A percentile compares a stretch with the other conserved stretches of the same genome.
These are phyloP conservation scores for Capsicum pubescens DNA, from an alignment of 257 asterid genomes.

Conservation along the genomic window DNA sequence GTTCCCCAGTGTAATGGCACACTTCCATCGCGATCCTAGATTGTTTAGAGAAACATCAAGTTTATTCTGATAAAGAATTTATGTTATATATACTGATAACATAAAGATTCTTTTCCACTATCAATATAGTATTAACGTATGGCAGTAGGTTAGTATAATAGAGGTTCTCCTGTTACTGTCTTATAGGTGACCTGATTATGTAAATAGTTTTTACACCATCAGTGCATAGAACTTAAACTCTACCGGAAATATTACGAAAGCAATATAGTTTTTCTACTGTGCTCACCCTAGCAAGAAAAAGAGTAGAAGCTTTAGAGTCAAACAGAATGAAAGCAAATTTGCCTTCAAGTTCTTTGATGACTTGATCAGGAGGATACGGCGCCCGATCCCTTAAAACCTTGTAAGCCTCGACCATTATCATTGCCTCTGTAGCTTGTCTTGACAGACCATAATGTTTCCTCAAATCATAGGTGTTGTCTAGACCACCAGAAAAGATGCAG, in stretches of 20 bases:
- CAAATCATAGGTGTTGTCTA: constrained; percentile 56
- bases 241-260: not conserved
- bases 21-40: constrained; percentile 64
- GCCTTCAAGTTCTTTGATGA: constrained; percentile 65
- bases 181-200: not conserved
- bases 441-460: constrained; percentile 61
- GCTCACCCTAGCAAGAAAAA: constrained; percentile 69
- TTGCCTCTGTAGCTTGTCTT: constrained; percentile 64
- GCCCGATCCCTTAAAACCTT: constrained; percentile 67
- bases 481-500: constrained; percentile 67
- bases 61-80: not conserved
- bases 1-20: constrained; percentile 77
- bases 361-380: constrained; percentile 76
- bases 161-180: not conserved
- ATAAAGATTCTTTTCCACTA: not conserved
- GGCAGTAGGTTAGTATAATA: not conserved
- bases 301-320: constrained; percentile 54
- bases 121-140: not conserved
- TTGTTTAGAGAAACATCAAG: not conserved
- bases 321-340: constrained; percentile 65
- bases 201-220: not conserved
- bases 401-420: constrained; percentile 63
- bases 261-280: not conserved
- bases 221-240: not conserved
- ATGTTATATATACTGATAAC: not conserved